These are phyloP conservation scores for Cicer arietinum DNA, from an alignment of 306 rosid species.

Conservation along the genomic window DNA sequence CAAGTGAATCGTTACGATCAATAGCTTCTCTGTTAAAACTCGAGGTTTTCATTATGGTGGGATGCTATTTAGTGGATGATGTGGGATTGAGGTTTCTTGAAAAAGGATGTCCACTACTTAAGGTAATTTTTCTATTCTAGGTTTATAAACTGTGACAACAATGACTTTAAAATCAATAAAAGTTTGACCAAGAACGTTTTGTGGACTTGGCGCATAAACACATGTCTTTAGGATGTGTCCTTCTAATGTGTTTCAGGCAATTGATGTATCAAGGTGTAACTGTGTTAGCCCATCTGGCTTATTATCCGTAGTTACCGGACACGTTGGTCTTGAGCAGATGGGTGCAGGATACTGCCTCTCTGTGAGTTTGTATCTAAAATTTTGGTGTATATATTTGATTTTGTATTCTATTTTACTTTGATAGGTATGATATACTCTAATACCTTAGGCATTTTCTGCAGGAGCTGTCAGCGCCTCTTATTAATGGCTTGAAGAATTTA, in stretches of 20 bases:
- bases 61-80: conserved; percentile 64
- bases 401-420: background rate
- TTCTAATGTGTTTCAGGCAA: conserved; percentile 54
- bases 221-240: conserved; percentile 11
- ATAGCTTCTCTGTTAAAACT: conserved; percentile 64
- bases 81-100: conserved; percentile 61
- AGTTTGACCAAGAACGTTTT: conserved; percentile 16
- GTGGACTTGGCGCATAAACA: conserved; percentile 16
- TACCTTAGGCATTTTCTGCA: conserved; percentile 38
- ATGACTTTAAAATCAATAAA: conserved; percentile 18
- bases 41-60: conserved; percentile 60
- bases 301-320: conserved; percentile 59
- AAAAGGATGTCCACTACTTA: conserved; percentile 63
- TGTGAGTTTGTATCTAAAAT: conserved; percentile 51
- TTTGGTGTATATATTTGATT: conserved; percentile 29
- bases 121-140: conserved; percentile 46
- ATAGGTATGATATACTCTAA: conserved; percentile 33
- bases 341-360: conserved; percentile 56
- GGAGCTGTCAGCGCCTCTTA: conserved; percentile 57
- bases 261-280: conserved; percentile 70
- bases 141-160: conserved; percentile 20
- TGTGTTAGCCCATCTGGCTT: conserved; percentile 58
- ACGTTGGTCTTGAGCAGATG: conserved; percentile 52
- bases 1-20: conserved; percentile 61
- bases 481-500: conserved; percentile 56